These are phyloP conservation scores for Cercospora zeae-maydis DNA, from an alignment of 2,329 filamentous ascomycete species.

Conservation along the genomic window DNA sequence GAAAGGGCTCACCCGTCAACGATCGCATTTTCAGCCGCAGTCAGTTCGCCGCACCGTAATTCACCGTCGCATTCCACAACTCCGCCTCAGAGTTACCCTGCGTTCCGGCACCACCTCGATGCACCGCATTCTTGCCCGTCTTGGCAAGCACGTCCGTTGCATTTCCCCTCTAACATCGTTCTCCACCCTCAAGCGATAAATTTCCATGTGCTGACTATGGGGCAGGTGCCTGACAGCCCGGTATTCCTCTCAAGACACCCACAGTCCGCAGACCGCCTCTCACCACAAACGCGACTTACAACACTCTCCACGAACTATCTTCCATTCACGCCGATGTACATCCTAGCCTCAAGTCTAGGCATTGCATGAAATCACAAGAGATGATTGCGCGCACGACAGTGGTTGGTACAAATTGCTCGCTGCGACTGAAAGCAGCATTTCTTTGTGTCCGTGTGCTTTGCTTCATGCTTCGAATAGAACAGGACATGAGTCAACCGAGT, in stretches of 20 bases:
- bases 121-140: conserved; percentile 4
- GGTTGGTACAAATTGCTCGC: conserved; percentile 6
- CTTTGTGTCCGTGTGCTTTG: neutral
- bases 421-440: conserved; percentile 16
- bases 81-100: conserved; percentile 1
- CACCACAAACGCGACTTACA: neutral
- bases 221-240: neutral
- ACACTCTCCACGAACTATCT: neutral
- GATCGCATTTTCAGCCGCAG: conserved; percentile 11
- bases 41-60: conserved; percentile 11
- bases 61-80: neutral
- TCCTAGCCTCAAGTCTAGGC: neutral
- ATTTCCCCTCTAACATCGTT: neutral
- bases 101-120: neutral
- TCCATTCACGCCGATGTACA: neutral
- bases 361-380: conserved; percentile 14
- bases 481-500: neutral
- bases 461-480: neutral
- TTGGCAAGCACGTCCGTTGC: conserved; percentile 11
- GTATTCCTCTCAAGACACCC: neutral
- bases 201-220: neutral
- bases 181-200: neutral
- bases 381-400: neutral
- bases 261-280: no score
- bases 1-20: conserved; percentile 11